A percentile compares a stretch with the other conserved stretches of the same genome.
These are phyloP conservation scores for Styphnolobium japonicum DNA, from an alignment of 306 rosid species.

Conservation along the genomic window DNA sequence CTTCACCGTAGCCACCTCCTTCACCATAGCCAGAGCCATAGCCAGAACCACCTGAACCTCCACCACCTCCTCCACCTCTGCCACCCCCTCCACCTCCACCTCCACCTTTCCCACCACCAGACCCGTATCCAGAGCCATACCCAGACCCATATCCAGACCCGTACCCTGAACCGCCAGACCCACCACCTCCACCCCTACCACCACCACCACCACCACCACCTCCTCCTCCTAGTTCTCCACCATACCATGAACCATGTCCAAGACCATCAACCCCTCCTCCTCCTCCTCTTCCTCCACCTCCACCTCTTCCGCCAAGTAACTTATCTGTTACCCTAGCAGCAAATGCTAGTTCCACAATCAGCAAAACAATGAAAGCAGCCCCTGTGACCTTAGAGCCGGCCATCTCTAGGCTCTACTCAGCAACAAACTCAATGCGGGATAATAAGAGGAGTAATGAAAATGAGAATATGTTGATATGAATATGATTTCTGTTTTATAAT, in stretches of 20 bases:
- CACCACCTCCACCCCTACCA: conserved; percentile 48
- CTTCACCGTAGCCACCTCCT: conserved; percentile 34
- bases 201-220: conserved; percentile 49
- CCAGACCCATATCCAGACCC: conserved; percentile 58
- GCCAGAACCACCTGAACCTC: conserved; percentile 46
- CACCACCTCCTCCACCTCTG: conserved; percentile 37
- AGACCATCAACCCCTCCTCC: conserved; percentile 28
- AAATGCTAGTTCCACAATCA: conserved; percentile 55
- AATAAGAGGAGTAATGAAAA: background rate
- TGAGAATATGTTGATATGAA: background rate
- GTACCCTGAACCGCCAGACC: conserved; percentile 46
- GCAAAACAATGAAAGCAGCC: conserved; percentile 50
- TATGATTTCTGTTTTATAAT: background rate
- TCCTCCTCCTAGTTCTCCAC: conserved; percentile 39
- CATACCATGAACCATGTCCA: conserved; percentile 40
- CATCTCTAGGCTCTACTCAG: conserved; percentile 35
- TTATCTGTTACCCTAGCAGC: conserved; percentile 38
- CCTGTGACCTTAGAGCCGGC: conserved; percentile 51
- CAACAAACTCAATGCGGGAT: conserved; percentile 1
- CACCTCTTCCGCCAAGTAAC: conserved; percentile 20
- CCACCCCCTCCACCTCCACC: conserved; percentile 44
- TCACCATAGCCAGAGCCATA: conserved; percentile 19
- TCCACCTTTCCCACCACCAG: conserved; percentile 32
- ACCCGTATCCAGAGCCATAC: conserved; percentile 43
- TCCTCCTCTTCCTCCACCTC: background rate